Evolutionary conservation across 1,284 basidiomycete species (phyloP).

Genomic region (Puccinia polysora): DNA sequence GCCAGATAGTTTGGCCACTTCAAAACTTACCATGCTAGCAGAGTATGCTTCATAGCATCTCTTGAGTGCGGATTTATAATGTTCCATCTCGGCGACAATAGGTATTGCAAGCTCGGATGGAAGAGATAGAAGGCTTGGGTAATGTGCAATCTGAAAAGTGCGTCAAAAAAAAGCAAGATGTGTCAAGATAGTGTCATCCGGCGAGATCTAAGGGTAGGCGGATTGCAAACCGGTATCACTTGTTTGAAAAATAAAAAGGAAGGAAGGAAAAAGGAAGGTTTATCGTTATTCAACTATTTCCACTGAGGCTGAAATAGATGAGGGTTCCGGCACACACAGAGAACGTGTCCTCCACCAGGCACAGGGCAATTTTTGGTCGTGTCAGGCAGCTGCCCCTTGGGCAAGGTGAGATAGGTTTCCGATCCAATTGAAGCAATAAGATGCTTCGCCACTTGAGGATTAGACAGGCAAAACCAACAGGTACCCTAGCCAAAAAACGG

Average conservation of each 20-base stretch:
- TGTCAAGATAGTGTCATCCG: background rate
- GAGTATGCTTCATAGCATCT: slow-evolving; percentile 68
- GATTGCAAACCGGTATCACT: too few species aligned
- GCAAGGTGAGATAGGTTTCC: slow-evolving; percentile 86
- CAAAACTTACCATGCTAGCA: slow-evolving; percentile 70
- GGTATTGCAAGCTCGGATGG: slow-evolving; percentile 69
- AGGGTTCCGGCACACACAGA: slow-evolving; percentile 56
- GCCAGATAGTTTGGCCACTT: slow-evolving; percentile 70
- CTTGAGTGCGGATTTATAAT: slow-evolving; percentile 71
- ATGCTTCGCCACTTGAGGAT: slow-evolving; percentile 84
- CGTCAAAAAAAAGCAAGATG: background rate
- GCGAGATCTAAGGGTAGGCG: background rate
- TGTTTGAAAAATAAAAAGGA: too few species aligned
- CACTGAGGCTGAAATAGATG: slow-evolving; percentile 61
- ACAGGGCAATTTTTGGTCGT: slow-evolving; percentile 60
- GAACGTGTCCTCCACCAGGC: slow-evolving; percentile 86
- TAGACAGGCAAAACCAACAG: slow-evolving; percentile 94
- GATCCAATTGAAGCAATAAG: slow-evolving; percentile 84
- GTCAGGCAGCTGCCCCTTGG: slow-evolving; percentile 84
- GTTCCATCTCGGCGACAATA: slow-evolving; percentile 73
- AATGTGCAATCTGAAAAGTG: slow-evolving; percentile 54
- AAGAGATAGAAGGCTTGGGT: slow-evolving; percentile 63
- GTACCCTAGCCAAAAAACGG: slow-evolving; percentile 5
- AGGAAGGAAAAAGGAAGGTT: too few species aligned
- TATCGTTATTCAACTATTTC: too few species aligned